These are phyloP conservation scores for Prosopis cineraria DNA, from an alignment of 306 rosid species.

Conservation along the genomic window DNA sequence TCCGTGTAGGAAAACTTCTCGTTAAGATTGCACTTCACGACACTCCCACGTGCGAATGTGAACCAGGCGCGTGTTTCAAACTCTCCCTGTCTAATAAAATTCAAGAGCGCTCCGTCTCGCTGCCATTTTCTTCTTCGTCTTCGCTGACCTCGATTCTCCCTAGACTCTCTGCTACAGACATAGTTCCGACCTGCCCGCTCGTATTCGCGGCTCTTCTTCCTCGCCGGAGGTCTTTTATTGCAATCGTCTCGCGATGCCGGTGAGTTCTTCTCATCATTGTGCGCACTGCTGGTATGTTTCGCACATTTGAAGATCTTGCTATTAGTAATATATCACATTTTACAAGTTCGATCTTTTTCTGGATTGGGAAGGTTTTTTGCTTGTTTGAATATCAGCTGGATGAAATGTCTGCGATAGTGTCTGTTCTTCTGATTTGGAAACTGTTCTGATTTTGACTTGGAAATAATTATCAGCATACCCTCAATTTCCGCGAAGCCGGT, in stretches of 20 bases:
- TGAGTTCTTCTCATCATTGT: not conserved
- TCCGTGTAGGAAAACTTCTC: not conserved
- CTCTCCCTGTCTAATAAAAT: not conserved
- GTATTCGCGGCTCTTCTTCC: not conserved
- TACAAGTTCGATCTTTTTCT: not conserved
- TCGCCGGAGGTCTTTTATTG: not conserved
- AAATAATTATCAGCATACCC: not conserved
- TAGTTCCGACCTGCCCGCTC: not conserved
- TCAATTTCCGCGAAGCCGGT: not conserved
- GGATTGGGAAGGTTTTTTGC: not conserved
- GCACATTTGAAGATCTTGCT: slow-evolving; percentile 10
- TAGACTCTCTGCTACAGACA: not conserved
- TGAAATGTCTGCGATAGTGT: not conserved
- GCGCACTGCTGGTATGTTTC: not conserved
- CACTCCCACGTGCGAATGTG: slow-evolving; percentile 20
- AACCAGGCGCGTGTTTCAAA: not conserved
- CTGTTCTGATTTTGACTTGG: slow-evolving; percentile 14
- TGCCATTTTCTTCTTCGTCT: not conserved
- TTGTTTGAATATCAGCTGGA: not conserved
- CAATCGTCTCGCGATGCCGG: slow-evolving; percentile 22
- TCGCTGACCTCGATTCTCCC: not conserved
- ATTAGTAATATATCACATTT: not conserved
- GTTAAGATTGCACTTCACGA: not conserved
- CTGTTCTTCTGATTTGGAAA: not conserved
- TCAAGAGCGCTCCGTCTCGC: not conserved